Percentiles rank a stretch among this genome's conserved stretches.
Conservation (phyloP, 106 monocot genomes). For the Hemerocallis citrina region DNA sequence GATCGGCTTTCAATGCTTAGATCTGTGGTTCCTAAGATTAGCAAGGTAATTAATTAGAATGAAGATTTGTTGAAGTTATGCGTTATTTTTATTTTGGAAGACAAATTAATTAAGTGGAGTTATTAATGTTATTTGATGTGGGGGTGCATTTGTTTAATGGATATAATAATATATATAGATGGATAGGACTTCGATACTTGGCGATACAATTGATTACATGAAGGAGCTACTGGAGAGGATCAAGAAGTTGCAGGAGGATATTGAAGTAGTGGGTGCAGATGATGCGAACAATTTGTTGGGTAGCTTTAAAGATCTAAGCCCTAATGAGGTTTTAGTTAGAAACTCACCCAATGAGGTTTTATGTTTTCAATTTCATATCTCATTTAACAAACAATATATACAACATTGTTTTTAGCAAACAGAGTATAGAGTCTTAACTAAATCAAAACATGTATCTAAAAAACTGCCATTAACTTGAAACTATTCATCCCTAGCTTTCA, state of each 20-base stretch:
- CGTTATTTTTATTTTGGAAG: not conserved
- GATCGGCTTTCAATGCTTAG: slow-evolving; percentile 95
- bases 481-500: too few relatives aligned
- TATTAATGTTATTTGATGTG: not conserved
- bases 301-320: slow-evolving; percentile 55
- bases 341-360: slow-evolving; percentile 90
- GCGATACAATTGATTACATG: slow-evolving; percentile 99
- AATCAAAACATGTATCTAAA: too few relatives aligned
- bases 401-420: too few relatives aligned
- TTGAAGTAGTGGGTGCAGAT: slow-evolving; percentile 31
- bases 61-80: not conserved
- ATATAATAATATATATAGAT: slow-evolving; percentile 38
- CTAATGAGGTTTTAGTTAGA: slow-evolving; percentile 58
- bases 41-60: too few relatives aligned
- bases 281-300: slow-evolving; percentile 31
- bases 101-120: not conserved
- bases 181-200: slow-evolving; percentile 94
- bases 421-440: too few relatives aligned
- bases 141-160: not conserved
- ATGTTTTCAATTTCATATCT: too few relatives aligned
- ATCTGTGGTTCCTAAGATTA: slow-evolving; percentile 96
- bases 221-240: slow-evolving; percentile 94
- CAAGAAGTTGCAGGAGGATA: slow-evolving; percentile 71
- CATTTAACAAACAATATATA: too few relatives aligned
- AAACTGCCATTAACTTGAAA: too few relatives aligned